Base-by-base conservation (phyloP, 2,329 filamentous ascomycete genomes). In the Nemania serpens region DNA sequence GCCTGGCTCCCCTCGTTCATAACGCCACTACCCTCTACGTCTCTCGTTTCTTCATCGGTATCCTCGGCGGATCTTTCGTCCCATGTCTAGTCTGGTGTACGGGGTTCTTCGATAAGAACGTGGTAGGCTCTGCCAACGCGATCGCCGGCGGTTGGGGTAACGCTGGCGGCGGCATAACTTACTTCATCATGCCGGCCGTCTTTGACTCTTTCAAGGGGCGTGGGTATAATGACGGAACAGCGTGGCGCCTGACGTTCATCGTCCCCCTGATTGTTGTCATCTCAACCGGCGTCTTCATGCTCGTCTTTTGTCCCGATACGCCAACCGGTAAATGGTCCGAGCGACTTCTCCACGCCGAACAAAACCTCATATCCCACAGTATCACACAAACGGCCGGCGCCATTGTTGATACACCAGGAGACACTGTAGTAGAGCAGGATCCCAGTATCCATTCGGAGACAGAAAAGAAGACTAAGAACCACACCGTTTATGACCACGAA, bases 1-100 rank as follows among this genome's bases (percentile, higher is more conserved):
- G 89, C 39, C 84, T 96, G 36, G 91, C 93, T 0, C 91, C 92
- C 5, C 87, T 92, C 1, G 86, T 93, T 41, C 87, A 86, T 49
- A 87, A 82, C 55, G 86, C 86, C 5, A 77, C 76, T 4, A 88
- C 90, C 9, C 82, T 94, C n/a, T 88, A 91, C 67, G 77, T 84
- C 18, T 83, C 90, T 49, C 86, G 91, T 46, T 94, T 94, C 80
- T 93, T 93, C 76, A 86, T 93, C 64, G 90, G 90, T 62, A 88
- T 94, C 45, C 84, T 94, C 0, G 91, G 91, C 42, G 89, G 88
- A 2, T 85, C 86, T 1, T 94, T 94, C 69, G 91, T 94, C 0
- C 91, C 91, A 12, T 96, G 92, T 74, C 92, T 96, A 73, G 93
- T 96, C 6, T 97, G 93, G 91, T 91, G 89, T 10, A 97, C 92